Conservation (phyloP, 2,329 filamentous ascomycete species). For the Proliferodiscus dingleyae region DNA sequence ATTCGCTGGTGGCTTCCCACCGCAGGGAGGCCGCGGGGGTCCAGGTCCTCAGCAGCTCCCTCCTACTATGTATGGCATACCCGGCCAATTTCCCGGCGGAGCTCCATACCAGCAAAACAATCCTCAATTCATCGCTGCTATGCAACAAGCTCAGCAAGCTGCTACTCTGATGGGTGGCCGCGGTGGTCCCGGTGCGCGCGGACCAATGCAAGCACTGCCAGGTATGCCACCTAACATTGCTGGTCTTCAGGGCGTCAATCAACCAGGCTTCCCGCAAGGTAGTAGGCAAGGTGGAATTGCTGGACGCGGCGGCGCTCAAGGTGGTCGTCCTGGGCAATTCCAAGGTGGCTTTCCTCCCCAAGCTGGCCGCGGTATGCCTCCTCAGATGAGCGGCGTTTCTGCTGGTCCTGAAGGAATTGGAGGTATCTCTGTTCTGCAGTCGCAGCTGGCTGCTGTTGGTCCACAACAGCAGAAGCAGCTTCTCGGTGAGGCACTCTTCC, state of each 20-base stretch:
- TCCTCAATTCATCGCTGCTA: constrained; percentile 75
- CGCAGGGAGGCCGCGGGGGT: constrained; percentile 80
- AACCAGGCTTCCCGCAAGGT: constrained; percentile 47
- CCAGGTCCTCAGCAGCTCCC: constrained; percentile 80
- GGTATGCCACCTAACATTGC: constrained; percentile 70
- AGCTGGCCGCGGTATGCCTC: constrained; percentile 33
- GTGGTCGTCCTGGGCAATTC: constrained; percentile 33
- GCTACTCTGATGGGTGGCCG: constrained; percentile 42
- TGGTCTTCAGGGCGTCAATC: constrained; percentile 44
- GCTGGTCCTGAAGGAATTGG: constrained; percentile 30
- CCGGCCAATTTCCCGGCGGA: constrained; percentile 73
- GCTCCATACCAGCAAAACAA: constrained; percentile 76
- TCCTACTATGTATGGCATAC: constrained; percentile 78
- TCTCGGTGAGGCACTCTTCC: constrained; percentile 94
- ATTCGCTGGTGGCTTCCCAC: constrained; percentile 75
- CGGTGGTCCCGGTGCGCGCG: constrained; percentile 46
- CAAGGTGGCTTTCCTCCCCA: constrained; percentile 33
- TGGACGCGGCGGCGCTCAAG: constrained; percentile 33
- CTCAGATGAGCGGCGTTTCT: constrained; percentile 28
- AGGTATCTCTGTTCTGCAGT: constrained; percentile 42
- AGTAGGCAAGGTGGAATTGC: constrained; percentile 42
- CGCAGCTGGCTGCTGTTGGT: constrained; percentile 49
- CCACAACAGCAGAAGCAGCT: constrained; percentile 95
- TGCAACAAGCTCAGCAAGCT: constrained; percentile 69
- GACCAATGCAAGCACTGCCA: constrained; percentile 59